Evolutionary conservation across 306 rosid species (phyloP).

Genomic region (Trichosanthes truncata): DNA sequence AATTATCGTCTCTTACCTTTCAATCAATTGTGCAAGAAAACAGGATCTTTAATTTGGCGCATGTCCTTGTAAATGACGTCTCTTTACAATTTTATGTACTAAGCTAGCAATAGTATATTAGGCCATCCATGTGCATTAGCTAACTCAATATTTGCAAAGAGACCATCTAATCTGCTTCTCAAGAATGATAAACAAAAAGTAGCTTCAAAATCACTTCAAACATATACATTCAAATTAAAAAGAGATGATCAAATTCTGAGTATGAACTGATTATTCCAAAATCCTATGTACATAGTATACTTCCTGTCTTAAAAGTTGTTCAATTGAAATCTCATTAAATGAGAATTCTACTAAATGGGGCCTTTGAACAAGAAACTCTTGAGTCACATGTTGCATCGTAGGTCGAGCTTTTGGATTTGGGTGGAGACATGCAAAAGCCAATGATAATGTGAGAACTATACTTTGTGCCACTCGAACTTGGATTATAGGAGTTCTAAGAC

Average conservation of each 20-base stretch:
- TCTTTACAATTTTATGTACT: no score
- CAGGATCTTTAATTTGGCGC: no score
- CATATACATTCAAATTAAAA: neutral
- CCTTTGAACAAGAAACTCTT: constrained; percentile 11
- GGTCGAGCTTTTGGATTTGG: constrained; percentile 15
- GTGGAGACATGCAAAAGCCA: constrained; percentile 16
- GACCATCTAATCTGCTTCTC: no score
- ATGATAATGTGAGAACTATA: neutral
- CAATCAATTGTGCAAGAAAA: no score
- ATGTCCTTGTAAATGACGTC: no score
- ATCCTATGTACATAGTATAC: neutral
- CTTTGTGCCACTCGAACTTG: neutral
- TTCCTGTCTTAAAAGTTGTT: constrained; percentile 12
- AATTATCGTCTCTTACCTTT: no score
- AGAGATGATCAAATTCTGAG: neutral
- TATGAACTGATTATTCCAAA: neutral
- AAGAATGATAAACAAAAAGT: neutral
- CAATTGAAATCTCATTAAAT: constrained; percentile 12
- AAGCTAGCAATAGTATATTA: no score
- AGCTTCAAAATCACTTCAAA: neutral
- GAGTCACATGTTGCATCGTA: constrained; percentile 1
- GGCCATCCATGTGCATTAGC: no score
- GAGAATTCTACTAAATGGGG: neutral
- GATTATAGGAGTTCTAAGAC: neutral
- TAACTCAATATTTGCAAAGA: no score